phyloP scores from a whole-genome alignment of 768 basidiomycete genomes.

The Kwoniella sp. region DNA sequence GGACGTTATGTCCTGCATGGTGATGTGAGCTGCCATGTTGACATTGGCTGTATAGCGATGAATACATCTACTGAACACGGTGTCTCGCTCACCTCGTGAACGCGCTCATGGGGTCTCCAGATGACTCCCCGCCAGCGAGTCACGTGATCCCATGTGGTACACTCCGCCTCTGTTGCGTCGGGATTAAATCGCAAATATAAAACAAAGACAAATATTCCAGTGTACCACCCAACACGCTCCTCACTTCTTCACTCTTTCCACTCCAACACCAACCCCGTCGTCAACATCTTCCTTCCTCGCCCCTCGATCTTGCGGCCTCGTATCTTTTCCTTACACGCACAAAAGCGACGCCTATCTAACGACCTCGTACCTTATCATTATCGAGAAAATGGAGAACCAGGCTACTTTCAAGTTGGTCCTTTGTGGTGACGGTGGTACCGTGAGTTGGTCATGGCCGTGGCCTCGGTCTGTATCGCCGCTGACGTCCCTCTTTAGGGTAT shows the following conservation, averaged over 20 bases:
- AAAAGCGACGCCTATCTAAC: not conserved
- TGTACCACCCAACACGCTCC: too few relatives aligned
- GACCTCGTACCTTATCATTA: not conserved
- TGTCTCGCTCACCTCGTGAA: too few relatives aligned
- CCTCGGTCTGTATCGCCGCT: not conserved
- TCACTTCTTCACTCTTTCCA: not conserved
- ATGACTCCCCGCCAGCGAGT: too few relatives aligned
- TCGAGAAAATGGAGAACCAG: conserved; percentile 50
- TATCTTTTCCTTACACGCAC: not conserved
- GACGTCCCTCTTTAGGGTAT: conserved; percentile 1
- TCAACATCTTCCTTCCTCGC: not conserved
- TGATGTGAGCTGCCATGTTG: not conserved
- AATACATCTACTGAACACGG: too few relatives aligned
- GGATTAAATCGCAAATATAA: too few relatives aligned
- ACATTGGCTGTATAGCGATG: not conserved
- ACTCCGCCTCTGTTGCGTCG: too few relatives aligned
- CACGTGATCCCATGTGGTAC: too few relatives aligned
- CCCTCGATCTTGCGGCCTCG: not conserved
- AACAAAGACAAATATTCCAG: too few relatives aligned
- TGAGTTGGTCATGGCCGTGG: too few relatives aligned
- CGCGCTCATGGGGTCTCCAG: too few relatives aligned
- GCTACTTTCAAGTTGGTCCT: conserved; percentile 99
- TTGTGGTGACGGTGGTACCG: conserved; percentile 59
- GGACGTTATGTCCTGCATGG: conserved; percentile 25
- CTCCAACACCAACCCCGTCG: not conserved